Evolutionary conservation across 2,329 filamentous ascomycete species (phyloP).

Genomic region (Trichophyton rubrum): DNA sequence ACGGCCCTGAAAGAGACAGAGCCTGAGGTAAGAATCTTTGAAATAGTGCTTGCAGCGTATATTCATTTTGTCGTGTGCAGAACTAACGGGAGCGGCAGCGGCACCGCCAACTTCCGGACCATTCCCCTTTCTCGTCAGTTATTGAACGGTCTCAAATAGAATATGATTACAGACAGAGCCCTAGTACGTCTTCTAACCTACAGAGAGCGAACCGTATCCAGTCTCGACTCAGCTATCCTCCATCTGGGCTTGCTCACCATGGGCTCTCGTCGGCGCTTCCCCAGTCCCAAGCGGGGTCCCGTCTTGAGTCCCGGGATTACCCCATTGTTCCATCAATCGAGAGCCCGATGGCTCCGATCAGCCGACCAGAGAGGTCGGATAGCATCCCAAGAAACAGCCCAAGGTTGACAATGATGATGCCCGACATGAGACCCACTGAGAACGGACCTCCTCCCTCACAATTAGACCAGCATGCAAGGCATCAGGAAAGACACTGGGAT

Average conservation of each 20-base stretch:
- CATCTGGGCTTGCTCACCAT: not conserved
- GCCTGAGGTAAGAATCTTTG: not conserved
- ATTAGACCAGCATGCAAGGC: not conserved
- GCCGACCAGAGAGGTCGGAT: not conserved
- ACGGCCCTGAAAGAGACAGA: not conserved
- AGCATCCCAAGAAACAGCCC: not conserved
- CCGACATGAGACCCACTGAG: not conserved
- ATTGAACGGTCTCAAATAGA: slow-evolving; percentile 14
- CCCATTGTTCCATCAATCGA: slow-evolving; percentile 29
- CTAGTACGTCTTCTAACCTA: not conserved
- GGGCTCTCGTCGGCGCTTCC: not conserved
- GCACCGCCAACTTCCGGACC: slow-evolving; percentile 4
- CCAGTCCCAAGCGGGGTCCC: not conserved
- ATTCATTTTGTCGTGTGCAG: slow-evolving; percentile 2
- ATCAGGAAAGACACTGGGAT: not conserved
- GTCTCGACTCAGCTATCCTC: not conserved
- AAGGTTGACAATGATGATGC: not conserved
- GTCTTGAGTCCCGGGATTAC: slow-evolving; percentile 8
- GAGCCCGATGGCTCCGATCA: slow-evolving; percentile 11
- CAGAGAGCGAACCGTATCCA: not conserved
- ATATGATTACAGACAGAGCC: not conserved
- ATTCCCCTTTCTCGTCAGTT: slow-evolving; percentile 15
- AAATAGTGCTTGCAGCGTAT: not conserved
- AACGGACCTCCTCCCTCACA: not conserved
- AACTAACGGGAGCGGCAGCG: slow-evolving; percentile 12